phyloP scores from a whole-genome alignment of 345 rosid genomes.

The Rhodamnia argentea region DNA sequence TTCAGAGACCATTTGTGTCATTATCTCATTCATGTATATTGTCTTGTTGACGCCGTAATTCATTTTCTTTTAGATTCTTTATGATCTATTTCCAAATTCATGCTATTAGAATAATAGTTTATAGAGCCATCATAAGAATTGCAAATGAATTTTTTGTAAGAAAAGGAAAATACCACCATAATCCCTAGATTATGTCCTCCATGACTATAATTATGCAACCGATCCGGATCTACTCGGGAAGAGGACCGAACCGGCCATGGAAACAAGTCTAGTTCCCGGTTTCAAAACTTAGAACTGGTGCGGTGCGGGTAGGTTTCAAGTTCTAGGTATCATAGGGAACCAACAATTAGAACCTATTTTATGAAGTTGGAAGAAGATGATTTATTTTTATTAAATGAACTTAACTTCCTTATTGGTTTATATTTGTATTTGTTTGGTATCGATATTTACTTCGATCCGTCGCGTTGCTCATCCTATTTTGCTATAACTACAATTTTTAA shows the following conservation, averaged over 20 bases:
- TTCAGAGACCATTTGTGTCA: too few species aligned
- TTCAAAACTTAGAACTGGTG: not conserved
- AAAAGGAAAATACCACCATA: not conserved
- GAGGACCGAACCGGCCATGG: fast-evolving
- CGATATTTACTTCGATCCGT: fast-evolving
- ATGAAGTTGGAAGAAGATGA: not conserved
- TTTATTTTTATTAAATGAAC: not conserved
- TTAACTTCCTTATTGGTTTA: not conserved
- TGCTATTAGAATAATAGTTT: not conserved
- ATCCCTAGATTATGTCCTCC: not conserved
- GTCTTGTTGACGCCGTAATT: not conserved
- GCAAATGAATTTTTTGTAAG: not conserved
- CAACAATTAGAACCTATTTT: too few species aligned
- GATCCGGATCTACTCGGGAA: not conserved
- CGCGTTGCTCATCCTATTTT: not conserved
- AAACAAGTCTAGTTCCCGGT: not conserved
- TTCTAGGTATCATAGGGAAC: fast-evolving
- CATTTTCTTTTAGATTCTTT: not conserved
- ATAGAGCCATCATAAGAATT: not conserved
- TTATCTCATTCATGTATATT: too few species aligned
- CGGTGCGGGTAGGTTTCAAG: not conserved
- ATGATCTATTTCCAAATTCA: not conserved
- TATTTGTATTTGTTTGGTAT: not conserved
- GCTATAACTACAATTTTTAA: not conserved
- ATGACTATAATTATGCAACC: not conserved